These are phyloP conservation scores for Sisymbrium altissimum DNA, from an alignment of 345 rosid genomes.

Conservation along the genomic window DNA sequence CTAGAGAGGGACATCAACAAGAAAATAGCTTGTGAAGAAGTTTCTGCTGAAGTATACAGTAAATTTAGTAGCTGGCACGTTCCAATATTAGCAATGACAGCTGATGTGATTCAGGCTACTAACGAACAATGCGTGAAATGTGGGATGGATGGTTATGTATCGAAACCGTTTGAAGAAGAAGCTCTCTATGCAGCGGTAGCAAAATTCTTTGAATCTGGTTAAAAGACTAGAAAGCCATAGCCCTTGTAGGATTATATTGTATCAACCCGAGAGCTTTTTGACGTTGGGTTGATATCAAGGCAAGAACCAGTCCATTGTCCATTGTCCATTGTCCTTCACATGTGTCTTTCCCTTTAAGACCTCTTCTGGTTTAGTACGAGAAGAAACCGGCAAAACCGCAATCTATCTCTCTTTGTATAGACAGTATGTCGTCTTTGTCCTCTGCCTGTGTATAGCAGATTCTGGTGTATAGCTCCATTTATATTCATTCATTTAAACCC, in stretches of 20 bases:
- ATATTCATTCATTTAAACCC: constrained; percentile 19
- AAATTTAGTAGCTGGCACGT: constrained; percentile 54
- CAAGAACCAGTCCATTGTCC: constrained; percentile 1
- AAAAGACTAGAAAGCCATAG: constrained; percentile 14
- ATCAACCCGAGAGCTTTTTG: constrained; percentile 25
- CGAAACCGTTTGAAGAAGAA: constrained; percentile 82
- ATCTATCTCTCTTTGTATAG: constrained; percentile 17
- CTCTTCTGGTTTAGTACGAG: background rate
- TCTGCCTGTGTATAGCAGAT: constrained; percentile 18
- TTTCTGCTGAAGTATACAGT: constrained; percentile 37
- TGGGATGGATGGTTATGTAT: constrained; percentile 87
- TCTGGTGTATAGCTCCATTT: constrained; percentile 24
- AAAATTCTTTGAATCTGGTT: constrained; percentile 53
- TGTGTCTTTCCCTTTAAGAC: background rate
- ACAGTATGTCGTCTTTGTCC: background rate
- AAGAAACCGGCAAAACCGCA: background rate
- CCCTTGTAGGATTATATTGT: constrained; percentile 9
- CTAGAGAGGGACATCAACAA: constrained; percentile 52
- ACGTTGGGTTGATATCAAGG: constrained; percentile 9
- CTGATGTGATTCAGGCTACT: constrained; percentile 84
- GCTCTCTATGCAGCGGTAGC: constrained; percentile 79
- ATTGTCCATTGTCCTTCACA: background rate
- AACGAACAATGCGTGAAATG: constrained; percentile 66
- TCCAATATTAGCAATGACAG: constrained; percentile 92
- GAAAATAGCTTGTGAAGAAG: constrained; percentile 52